phyloP scores from a whole-genome alignment of 192 early-diverging fungal genomes.

The Mortierella claussenii region DNA sequence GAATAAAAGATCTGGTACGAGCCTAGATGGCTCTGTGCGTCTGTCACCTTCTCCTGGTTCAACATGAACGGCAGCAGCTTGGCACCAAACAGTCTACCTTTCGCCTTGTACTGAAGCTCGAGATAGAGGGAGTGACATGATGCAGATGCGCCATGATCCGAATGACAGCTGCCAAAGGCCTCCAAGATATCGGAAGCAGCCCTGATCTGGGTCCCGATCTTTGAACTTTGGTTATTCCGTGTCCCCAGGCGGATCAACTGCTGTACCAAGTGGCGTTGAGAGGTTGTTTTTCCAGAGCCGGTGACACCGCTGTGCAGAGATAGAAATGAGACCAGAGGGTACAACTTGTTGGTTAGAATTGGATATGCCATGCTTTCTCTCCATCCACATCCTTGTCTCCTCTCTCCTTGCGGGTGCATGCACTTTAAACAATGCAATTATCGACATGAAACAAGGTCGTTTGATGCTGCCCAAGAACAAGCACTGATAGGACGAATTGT shows the following conservation, averaged over 20 bases:
- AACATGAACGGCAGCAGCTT: slow-evolving; percentile 79
- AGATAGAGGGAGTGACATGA: slow-evolving; percentile 85
- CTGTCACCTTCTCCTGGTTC: slow-evolving; percentile 71
- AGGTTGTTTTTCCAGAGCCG: slow-evolving; percentile 91
- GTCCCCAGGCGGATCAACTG: slow-evolving; percentile 81
- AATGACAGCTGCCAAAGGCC: slow-evolving; percentile 81
- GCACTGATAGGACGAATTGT: neutral
- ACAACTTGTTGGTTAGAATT: too few relatives aligned
- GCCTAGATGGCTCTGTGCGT: slow-evolving; percentile 64
- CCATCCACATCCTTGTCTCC: too few relatives aligned
- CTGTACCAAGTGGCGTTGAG: slow-evolving; percentile 74
- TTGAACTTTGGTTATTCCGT: slow-evolving; percentile 72
- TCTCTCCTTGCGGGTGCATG: too few relatives aligned
- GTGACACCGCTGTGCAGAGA: slow-evolving; percentile 71
- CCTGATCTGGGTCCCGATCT: slow-evolving; percentile 78
- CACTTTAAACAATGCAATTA: neutral
- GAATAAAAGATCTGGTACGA: slow-evolving; percentile 87
- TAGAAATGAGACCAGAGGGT: too few relatives aligned
- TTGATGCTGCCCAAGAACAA: neutral
- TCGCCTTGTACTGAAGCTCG: slow-evolving; percentile 89
- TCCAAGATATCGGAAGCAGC: slow-evolving; percentile 78
- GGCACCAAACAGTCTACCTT: slow-evolving; percentile 84
- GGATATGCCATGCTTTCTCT: too few relatives aligned
- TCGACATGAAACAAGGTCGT: neutral
- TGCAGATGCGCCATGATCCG: slow-evolving; percentile 68